These are phyloP conservation scores for Taphrina confusa DNA, from an alignment of 1,139 yeast genomes.

Conservation along the genomic window DNA sequence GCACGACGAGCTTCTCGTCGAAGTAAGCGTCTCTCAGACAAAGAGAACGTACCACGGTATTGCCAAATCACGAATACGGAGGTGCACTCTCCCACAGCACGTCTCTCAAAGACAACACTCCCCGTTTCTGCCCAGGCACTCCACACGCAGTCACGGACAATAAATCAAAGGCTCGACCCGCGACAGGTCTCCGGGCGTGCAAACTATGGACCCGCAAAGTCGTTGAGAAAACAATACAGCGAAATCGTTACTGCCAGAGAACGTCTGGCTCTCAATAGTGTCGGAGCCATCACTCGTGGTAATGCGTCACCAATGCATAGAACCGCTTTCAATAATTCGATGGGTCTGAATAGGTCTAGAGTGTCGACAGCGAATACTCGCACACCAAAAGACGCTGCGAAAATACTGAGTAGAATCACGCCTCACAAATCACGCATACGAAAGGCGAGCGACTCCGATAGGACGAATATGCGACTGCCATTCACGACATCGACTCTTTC, in stretches of 20 bases:
- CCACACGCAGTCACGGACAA: not conserved
- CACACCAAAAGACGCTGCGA: slow-evolving; percentile 17
- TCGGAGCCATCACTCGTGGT: not conserved
- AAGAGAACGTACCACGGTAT: not conserved
- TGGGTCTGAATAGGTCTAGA: not conserved
- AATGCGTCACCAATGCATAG: slow-evolving; percentile 20
- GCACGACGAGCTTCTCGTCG: slow-evolving; percentile 9
- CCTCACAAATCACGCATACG: slow-evolving; percentile 18
- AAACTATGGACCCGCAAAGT: not conserved
- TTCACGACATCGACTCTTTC: not conserved
- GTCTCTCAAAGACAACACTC: not conserved
- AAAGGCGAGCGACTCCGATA: not conserved
- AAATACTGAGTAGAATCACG: slow-evolving; percentile 6
- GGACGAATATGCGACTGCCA: not conserved
- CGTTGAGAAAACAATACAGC: slow-evolving; percentile 12
- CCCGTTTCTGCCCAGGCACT: not conserved
- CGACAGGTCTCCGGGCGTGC: not conserved
- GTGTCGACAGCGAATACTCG: not conserved
- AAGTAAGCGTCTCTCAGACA: not conserved
- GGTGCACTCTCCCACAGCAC: not conserved
- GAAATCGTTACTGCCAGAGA: slow-evolving; percentile 4
- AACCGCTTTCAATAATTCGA: not conserved
- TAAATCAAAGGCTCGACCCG: not conserved
- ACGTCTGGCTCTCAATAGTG: not conserved
- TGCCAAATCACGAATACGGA: too few relatives aligned